A percentile compares a stretch with the other conserved stretches of the same genome.
These are phyloP conservation scores for Plasmodium gallinaceum DNA, from an alignment of 169 alveolate species.

Conservation along the genomic window DNA sequence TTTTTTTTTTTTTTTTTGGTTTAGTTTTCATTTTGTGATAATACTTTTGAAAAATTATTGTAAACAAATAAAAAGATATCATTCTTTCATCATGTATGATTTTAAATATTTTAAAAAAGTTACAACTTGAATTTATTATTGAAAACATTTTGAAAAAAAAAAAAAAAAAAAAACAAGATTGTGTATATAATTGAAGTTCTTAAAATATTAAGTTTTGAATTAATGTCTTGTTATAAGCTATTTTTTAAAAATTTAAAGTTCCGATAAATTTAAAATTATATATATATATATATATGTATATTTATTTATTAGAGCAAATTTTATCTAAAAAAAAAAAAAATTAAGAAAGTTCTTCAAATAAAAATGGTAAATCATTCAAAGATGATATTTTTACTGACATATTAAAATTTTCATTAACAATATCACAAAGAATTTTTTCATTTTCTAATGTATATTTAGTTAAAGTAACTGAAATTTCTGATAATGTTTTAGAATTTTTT, in stretches of 20 bases:
- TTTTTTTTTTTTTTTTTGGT: too few species aligned
- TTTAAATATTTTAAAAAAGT: background rate
- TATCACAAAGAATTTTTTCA: conserved; percentile 63
- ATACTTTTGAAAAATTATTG: too few species aligned
- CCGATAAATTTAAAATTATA: background rate
- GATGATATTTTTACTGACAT: conserved; percentile 55
- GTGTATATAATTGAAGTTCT: background rate
- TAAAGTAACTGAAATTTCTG: conserved; percentile 40
- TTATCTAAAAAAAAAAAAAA: too few species aligned
- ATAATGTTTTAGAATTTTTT: conserved; percentile 36
- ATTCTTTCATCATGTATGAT: background rate
- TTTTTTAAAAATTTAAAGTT: too few species aligned
- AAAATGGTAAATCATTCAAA: conserved; percentile 60
- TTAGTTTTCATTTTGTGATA: too few species aligned
- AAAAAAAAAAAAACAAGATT: background rate
- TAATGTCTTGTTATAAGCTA: too few species aligned
- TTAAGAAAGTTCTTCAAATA: conserved; percentile 56
- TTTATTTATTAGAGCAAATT: too few species aligned
- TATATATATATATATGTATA: background rate
- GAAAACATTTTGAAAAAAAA: background rate
- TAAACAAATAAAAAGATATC: too few species aligned
- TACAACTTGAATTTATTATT: conserved; percentile 11
- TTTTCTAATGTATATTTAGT: conserved; percentile 50
- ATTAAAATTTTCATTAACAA: conserved; percentile 56
- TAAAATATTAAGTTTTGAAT: background rate